Conservation (phyloP, 2,329 filamentous ascomycete species). For the Ramichloridium luteum region DNA sequence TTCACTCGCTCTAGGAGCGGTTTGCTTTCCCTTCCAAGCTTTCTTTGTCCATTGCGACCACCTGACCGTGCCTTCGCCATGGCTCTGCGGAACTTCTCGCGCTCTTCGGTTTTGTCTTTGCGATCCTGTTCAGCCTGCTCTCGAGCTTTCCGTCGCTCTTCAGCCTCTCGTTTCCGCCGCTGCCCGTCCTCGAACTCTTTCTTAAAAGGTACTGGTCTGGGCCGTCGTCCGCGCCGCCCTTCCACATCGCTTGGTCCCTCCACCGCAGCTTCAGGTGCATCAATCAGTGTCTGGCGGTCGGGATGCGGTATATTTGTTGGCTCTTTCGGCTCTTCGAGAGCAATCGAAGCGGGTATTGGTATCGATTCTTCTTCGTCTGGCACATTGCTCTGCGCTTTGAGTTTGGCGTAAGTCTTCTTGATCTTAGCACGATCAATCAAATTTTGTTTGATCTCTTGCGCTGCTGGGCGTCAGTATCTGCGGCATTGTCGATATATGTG, state of each 20-base stretch:
- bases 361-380: constrained; percentile 18
- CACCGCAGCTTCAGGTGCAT: constrained; percentile 7
- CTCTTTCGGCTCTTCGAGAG: constrained; percentile 16
- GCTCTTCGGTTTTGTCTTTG: constrained; percentile 41
- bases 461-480: constrained; percentile 31
- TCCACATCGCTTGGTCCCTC: constrained; percentile 16
- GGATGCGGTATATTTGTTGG: constrained; percentile 36
- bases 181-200: constrained; percentile 36
- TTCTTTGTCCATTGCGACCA: constrained; percentile 58
- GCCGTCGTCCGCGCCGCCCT: constrained; percentile 24
- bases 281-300: constrained; percentile 23
- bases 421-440: constrained; percentile 88
- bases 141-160: constrained; percentile 44
- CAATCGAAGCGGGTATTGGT: constrained; percentile 21
- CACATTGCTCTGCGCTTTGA: constrained; percentile 48
- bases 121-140: constrained; percentile 54
- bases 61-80: constrained; percentile 51
- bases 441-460: constrained; percentile 77
- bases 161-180: constrained; percentile 49
- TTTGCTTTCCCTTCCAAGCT: constrained; percentile 68
- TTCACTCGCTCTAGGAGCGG: constrained; percentile 68
- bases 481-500: not conserved
- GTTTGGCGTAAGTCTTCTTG: constrained; percentile 82
- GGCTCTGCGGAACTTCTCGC: constrained; percentile 57
- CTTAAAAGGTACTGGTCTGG: constrained; percentile 33